Conservation (phyloP, 305 asterid species). For the Fraxinus sp. region DNA sequence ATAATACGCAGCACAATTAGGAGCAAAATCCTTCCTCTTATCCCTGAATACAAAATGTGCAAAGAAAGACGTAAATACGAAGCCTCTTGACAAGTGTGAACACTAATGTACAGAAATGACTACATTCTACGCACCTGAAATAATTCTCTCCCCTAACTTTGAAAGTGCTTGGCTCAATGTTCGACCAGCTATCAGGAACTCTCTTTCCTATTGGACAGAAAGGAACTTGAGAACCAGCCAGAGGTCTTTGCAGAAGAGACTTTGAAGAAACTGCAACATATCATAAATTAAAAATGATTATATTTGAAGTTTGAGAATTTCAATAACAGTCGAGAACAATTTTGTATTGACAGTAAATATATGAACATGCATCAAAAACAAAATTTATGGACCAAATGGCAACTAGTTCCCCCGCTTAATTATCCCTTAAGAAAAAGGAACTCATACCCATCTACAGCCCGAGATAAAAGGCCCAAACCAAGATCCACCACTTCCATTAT, state of each 20-base stretch:
- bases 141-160: constrained; percentile 61
- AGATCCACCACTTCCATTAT: not conserved
- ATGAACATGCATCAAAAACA: not conserved
- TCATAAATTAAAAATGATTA: not conserved
- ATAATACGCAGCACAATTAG: constrained; percentile 38
- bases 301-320: not conserved
- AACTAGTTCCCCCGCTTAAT: not conserved
- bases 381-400: not conserved
- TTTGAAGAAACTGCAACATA: constrained; percentile 25
- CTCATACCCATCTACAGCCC: not conserved
- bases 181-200: constrained; percentile 54
- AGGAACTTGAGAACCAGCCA: constrained; percentile 27
- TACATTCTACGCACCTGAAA: constrained; percentile 35
- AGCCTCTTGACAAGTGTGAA: not conserved
- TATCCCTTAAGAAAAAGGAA: not conserved
- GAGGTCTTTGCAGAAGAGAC: constrained; percentile 22
- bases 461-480: not conserved
- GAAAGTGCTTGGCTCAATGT: constrained; percentile 47
- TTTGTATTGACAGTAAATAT: not conserved
- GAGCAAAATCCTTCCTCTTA: constrained; percentile 51
- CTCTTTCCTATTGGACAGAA: constrained; percentile 37
- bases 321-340: not conserved
- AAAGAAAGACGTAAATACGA: not conserved
- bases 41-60: constrained; percentile 39
- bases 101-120: not conserved